Evolutionary conservation across 2,329 filamentous ascomycete species (phyloP).

Genomic region (Periconia macrospinosa): DNA sequence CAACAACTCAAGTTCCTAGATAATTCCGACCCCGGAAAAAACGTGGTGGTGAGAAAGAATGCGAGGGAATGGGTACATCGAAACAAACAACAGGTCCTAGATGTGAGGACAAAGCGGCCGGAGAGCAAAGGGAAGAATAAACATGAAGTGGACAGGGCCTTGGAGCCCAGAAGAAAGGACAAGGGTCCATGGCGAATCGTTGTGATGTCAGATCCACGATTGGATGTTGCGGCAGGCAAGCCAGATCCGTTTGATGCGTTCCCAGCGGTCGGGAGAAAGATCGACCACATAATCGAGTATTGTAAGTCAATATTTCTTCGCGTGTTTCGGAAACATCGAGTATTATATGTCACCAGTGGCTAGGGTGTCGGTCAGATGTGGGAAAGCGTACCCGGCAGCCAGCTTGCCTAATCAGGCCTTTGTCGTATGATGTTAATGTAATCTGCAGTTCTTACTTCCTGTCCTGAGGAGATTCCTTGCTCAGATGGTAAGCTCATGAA

Average conservation of each 20-base stretch:
- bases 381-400: neutral
- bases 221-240: constrained; percentile 5
- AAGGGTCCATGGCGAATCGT: neutral
- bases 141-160: neutral
- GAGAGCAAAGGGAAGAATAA: neutral
- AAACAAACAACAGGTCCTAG: constrained; percentile 13
- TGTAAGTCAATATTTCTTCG: constrained; percentile 11
- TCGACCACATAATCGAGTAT: constrained; percentile 27
- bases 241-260: constrained; percentile 23
- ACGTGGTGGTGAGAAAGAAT: constrained; percentile 25
- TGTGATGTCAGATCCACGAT: neutral
- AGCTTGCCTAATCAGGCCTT: neutral
- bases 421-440: neutral
- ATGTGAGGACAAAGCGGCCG: neutral
- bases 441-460: constrained; percentile 18
- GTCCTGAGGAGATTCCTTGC: constrained; percentile 23
- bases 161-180: constrained; percentile 1
- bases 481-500: constrained; percentile 12
- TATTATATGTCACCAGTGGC: constrained; percentile 15
- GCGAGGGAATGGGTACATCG: constrained; percentile 29
- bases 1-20: constrained; percentile 24
- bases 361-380: neutral
- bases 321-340: constrained; percentile 10
- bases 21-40: constrained; percentile 22
- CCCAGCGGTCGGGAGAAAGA: constrained; percentile 20